A percentile compares a stretch with the other conserved stretches of the same genome.
These are phyloP conservation scores for Ganoderma lucidum DNA, from an alignment of 1,284 basidiomycete genomes.

Conservation along the genomic window DNA sequence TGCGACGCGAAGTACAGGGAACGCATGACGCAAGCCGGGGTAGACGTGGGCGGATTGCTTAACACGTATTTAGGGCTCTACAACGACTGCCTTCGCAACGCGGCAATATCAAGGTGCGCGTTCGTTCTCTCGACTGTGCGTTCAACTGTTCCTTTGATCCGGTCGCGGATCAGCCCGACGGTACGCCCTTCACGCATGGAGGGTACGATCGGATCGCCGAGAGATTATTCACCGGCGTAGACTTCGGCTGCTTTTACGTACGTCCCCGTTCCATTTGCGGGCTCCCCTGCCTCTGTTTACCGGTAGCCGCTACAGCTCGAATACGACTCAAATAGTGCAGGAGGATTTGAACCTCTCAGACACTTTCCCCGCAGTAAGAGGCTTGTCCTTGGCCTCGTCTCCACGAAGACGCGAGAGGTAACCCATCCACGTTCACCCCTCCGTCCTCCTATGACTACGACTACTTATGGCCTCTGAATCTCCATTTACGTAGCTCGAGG, in stretches of 20 bases:
- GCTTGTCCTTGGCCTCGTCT: slow-evolving; percentile 76
- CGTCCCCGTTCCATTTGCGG: slow-evolving; percentile 27
- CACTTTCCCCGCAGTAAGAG: slow-evolving; percentile 71
- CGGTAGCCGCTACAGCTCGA: slow-evolving; percentile 56
- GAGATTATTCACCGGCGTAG: slow-evolving; percentile 71
- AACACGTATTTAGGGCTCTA: slow-evolving; percentile 74
- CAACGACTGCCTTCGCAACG: slow-evolving; percentile 68
- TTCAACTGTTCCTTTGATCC: too few relatives aligned
- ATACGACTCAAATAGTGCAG: slow-evolving; percentile 77
- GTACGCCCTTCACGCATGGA: slow-evolving; percentile 72
- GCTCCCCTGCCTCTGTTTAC: not conserved
- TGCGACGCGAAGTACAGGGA: slow-evolving; percentile 63
- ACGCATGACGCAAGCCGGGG: slow-evolving; percentile 63
- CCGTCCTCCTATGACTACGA: not conserved
- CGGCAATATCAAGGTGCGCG: slow-evolving; percentile 71
- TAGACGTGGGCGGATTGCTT: slow-evolving; percentile 68
- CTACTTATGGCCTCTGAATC: not conserved
- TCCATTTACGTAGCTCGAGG: slow-evolving; percentile 56
- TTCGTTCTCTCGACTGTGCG: too few relatives aligned
- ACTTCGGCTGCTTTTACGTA: slow-evolving; percentile 78
- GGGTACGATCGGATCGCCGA: slow-evolving; percentile 75
- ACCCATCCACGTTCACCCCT: not conserved
- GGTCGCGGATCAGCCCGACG: slow-evolving; percentile 39
- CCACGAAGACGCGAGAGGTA: slow-evolving; percentile 57
- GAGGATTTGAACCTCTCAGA: slow-evolving; percentile 69